Conservation (phyloP, 768 basidiomycete genomes). For the Mycena venus region DNA sequence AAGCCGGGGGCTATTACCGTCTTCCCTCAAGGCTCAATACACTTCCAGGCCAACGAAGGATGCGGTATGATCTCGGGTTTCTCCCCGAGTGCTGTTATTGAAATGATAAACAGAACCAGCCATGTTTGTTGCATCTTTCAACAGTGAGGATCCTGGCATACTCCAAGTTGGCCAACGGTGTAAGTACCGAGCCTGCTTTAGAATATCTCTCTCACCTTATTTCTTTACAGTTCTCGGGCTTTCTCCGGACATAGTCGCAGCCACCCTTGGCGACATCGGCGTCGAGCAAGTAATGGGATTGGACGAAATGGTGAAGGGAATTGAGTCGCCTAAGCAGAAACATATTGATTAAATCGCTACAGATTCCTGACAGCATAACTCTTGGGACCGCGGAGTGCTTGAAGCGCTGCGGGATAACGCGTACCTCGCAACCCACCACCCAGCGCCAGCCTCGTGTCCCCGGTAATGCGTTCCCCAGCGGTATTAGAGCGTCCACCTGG, state of each 20-base stretch:
- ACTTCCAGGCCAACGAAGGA: conserved; percentile 32
- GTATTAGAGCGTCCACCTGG: background rate
- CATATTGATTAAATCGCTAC: background rate
- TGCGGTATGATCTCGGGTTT: conserved; percentile 19
- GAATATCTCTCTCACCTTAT: background rate
- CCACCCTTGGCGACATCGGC: conserved; percentile 25
- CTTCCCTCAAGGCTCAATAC: conserved; percentile 30
- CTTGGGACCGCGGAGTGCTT: conserved; percentile 30
- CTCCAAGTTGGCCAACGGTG: conserved; percentile 33
- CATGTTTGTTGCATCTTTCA: conserved; percentile 30
- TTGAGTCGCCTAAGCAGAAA: background rate
- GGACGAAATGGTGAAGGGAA: conserved; percentile 13
- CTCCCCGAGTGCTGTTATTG: conserved; percentile 21
- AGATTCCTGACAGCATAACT: conserved; percentile 29
- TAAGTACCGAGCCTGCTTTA: background rate
- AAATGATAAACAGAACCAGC: conserved; percentile 30
- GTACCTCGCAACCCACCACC: conserved; percentile 15
- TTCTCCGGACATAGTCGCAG: conserved; percentile 29
- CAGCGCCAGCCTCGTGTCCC: conserved; percentile 20
- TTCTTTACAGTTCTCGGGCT: conserved; percentile 30
- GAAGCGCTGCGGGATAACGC: conserved; percentile 32
- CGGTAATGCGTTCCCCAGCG: conserved; percentile 26
- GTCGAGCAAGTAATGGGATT: conserved; percentile 25
- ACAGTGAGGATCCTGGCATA: conserved; percentile 28
- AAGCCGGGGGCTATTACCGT: conserved; percentile 23